Base-by-base conservation (phyloP, 306 rosid species). In the Rubus idaeus region DNA sequence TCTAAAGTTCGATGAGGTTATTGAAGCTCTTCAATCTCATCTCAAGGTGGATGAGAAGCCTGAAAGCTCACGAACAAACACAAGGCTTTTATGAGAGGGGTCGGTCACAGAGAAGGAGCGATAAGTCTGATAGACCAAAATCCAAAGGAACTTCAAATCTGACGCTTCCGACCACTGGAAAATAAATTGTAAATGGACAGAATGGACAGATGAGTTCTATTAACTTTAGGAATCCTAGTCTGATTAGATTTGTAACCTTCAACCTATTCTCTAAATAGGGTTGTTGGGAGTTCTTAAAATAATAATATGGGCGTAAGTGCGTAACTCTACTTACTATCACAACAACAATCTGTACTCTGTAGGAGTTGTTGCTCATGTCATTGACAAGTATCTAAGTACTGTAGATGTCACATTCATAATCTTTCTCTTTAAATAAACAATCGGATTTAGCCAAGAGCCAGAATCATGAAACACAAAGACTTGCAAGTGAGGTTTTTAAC, bases 151-250 rank as follows among this genome's bases (percentile, higher is more conserved):
- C n/a, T 5, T 3, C 17, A 0, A 0, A 41, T 66, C 6, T 37
- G 70, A 23, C 37, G 70, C 49, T 7, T 37, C 70, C 6, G 49
- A 65, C 70, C 70, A 39, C 46, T 41, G 44, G 68, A 62, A 61
- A 16, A 63, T 21, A 63, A 37, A 63, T 6, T 63, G 44, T 37
- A 3, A 16, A 30, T 30, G 35, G 35, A 26, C 30, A 37, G 4
- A 2, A 13, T 37, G 45, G 45, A 37, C 35, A 10, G 45, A 30
- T 3, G 23, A 60, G 4, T 55, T n/a, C 26, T 55, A 21, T 53
- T 53, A 16, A 53, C 23, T 16, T n/a, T 52, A 56, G 62, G 62
- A 20, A 57, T 57, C 37, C 13, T 57, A 18, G 1, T 30, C 23
- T 53, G 60, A 6, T 10, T 6, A 21, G 63, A 20, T 57, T 56